These are phyloP conservation scores for Wickerhamomyces sp. DNA, from an alignment of 1,139 yeast genomes.

Conservation along the genomic window DNA sequence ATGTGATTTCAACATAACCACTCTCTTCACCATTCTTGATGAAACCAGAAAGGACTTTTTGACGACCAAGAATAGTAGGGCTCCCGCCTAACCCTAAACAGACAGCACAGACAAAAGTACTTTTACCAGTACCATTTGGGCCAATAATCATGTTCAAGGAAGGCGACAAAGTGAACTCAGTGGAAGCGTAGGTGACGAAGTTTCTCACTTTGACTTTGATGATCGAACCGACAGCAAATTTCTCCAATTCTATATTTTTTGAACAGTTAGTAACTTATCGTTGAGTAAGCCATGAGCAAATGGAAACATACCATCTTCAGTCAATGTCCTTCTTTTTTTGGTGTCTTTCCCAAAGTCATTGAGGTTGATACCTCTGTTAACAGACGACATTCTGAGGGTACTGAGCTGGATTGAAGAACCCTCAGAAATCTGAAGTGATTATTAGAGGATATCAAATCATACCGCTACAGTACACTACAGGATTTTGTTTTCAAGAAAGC, in stretches of 20 bases:
- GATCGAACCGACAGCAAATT: slow-evolving; percentile 53
- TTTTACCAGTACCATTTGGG: slow-evolving; percentile 96
- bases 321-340: slow-evolving; percentile 8
- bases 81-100: slow-evolving; percentile 87
- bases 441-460: too few species aligned
- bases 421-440: slow-evolving; percentile 4
- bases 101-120: slow-evolving; percentile 89
- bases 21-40: slow-evolving; percentile 65
- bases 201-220: slow-evolving; percentile 61
- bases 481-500: too few species aligned
- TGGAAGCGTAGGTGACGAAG: slow-evolving; percentile 77
- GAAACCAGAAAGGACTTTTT: slow-evolving; percentile 59
- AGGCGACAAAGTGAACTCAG: slow-evolving; percentile 80
- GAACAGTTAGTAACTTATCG: slow-evolving; percentile 1
- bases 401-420: too few species aligned
- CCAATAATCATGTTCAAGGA: slow-evolving; percentile 90
- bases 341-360: slow-evolving; percentile 3
- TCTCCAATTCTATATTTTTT: slow-evolving; percentile 8
- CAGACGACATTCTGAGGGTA: neutral
- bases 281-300: neutral
- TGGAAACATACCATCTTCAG: slow-evolving; percentile 12
- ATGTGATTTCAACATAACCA: slow-evolving; percentile 59
- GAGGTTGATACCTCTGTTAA: neutral
- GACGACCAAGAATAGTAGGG: slow-evolving; percentile 76
- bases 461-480: too few species aligned